phyloP scores from a whole-genome alignment of 169 alveolate species.

The Babesia ovata region DNA sequence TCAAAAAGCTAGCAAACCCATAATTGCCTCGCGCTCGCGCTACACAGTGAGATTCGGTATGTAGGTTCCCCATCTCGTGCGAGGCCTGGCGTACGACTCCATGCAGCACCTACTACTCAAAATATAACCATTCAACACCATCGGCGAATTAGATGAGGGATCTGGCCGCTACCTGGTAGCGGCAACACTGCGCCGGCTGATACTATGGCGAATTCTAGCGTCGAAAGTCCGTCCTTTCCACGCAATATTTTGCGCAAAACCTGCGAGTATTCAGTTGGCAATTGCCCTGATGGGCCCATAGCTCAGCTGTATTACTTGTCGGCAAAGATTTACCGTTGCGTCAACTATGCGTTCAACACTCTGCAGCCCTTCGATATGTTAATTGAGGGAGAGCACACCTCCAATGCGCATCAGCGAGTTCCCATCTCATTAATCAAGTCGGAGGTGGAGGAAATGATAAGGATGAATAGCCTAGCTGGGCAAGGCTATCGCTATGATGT shows the following conservation, averaged over 20 bases:
- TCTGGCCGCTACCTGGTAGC: not conserved
- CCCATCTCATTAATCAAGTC: slow-evolving; percentile 18
- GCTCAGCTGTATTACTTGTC: slow-evolving; percentile 22
- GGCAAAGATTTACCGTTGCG: slow-evolving; percentile 22
- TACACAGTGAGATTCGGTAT: too few species aligned
- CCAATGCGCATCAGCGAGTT: slow-evolving; percentile 15
- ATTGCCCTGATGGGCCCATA: slow-evolving; percentile 31
- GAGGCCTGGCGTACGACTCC: too few species aligned
- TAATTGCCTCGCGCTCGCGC: too few species aligned
- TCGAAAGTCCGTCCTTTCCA: not conserved
- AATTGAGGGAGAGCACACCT: not conserved
- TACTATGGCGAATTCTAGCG: not conserved
- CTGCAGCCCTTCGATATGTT: slow-evolving; percentile 12
- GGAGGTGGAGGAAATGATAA: slow-evolving; percentile 54
- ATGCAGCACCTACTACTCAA: too few species aligned
- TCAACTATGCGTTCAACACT: slow-evolving; percentile 5
- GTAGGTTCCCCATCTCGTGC: too few species aligned
- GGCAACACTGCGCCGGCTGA: slow-evolving; percentile 2
- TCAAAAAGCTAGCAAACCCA: too few species aligned
- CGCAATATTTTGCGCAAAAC: slow-evolving; percentile 9
- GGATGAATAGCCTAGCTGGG: slow-evolving; percentile 4
- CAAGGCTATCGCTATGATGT: too few species aligned
- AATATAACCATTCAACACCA: too few species aligned
- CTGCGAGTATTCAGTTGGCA: not conserved
- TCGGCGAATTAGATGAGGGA: too few species aligned